Conservation (phyloP, 176 grass and related monocot genomes). For the Zoysia pacifica region DNA sequence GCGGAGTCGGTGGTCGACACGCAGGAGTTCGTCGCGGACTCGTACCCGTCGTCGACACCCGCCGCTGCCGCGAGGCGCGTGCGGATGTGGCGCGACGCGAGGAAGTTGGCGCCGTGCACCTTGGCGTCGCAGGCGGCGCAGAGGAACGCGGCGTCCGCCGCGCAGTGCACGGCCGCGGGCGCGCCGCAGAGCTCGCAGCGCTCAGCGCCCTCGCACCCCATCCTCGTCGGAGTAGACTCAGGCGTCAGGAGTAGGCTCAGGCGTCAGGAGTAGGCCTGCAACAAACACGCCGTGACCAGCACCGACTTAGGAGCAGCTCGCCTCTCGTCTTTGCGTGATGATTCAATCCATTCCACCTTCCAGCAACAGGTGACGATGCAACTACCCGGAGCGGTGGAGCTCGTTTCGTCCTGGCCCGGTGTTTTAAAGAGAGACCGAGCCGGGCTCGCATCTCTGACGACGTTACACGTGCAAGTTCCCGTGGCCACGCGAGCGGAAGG, state of each 20-base stretch:
- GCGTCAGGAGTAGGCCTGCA: too few relatives aligned
- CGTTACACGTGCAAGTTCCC: constrained; percentile 17
- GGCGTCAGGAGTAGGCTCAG: too few relatives aligned
- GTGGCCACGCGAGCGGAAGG: background rate
- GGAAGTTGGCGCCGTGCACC: constrained; percentile 94
- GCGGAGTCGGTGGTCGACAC: constrained; percentile 44
- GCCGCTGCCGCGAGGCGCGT: constrained; percentile 29
- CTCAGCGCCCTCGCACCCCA: constrained; percentile 3
- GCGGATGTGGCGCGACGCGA: constrained; percentile 73
- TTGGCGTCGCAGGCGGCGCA: constrained; percentile 68
- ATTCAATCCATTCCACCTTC: background rate
- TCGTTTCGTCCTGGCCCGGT: constrained; percentile 6
- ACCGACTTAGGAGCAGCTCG: too few relatives aligned
- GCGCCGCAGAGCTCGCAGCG: constrained; percentile 59
- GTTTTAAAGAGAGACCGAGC: background rate
- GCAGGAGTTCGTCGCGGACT: constrained; percentile 9
- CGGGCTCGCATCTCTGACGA: background rate
- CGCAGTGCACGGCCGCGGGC: constrained; percentile 71
- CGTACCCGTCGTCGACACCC: constrained; percentile 25
- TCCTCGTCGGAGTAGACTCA: background rate
- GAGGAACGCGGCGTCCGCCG: constrained; percentile 68
- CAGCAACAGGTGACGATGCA: background rate
- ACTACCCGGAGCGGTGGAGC: background rate
- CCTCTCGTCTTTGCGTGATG: too few relatives aligned
- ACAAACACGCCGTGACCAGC: background rate